These are phyloP conservation scores for Omphalea diandra DNA, from an alignment of 441 rosid species.

Conservation along the genomic window DNA sequence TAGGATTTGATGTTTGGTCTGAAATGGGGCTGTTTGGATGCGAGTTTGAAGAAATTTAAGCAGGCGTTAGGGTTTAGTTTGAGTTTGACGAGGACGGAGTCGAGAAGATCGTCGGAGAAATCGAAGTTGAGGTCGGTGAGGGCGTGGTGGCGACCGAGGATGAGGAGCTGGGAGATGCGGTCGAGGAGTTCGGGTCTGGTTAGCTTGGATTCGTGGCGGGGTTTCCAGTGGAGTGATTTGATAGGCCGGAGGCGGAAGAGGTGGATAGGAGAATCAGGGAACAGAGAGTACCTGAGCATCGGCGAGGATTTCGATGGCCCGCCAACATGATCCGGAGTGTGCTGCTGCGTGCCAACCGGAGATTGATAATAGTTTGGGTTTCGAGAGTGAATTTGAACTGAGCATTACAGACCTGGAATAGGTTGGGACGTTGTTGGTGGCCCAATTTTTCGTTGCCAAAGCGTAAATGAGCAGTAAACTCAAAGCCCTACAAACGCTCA, in stretches of 20 bases:
- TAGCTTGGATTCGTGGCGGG: constrained; percentile 55
- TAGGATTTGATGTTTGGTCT: constrained; percentile 57
- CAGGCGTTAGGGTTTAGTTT: constrained; percentile 63
- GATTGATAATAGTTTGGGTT: too few species aligned
- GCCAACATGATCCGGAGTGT: too few species aligned
- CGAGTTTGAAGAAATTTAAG: constrained; percentile 54
- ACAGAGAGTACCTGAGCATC: constrained; percentile 32
- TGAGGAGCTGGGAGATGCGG: constrained; percentile 67
- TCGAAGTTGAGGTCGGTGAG: constrained; percentile 48
- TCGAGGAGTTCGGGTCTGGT: constrained; percentile 53
- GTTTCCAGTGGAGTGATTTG: constrained; percentile 50
- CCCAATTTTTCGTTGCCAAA: too few species aligned
- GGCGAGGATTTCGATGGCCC: neutral
- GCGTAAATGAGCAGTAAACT: too few species aligned
- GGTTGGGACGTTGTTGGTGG: too few species aligned
- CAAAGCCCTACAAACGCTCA: too few species aligned
- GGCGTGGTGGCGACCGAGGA: constrained; percentile 64
- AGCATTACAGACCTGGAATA: too few species aligned
- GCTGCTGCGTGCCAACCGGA: too few species aligned
- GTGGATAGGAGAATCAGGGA: constrained; percentile 25
- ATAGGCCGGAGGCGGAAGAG: constrained; percentile 25
- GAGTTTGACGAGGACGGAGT: constrained; percentile 54
- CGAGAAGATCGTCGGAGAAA: constrained; percentile 68
- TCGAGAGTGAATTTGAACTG: too few species aligned
- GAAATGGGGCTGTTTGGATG: constrained; percentile 54